phyloP scores from a whole-genome alignment of 345 rosid species.

The Sisymbrium altissimum region DNA sequence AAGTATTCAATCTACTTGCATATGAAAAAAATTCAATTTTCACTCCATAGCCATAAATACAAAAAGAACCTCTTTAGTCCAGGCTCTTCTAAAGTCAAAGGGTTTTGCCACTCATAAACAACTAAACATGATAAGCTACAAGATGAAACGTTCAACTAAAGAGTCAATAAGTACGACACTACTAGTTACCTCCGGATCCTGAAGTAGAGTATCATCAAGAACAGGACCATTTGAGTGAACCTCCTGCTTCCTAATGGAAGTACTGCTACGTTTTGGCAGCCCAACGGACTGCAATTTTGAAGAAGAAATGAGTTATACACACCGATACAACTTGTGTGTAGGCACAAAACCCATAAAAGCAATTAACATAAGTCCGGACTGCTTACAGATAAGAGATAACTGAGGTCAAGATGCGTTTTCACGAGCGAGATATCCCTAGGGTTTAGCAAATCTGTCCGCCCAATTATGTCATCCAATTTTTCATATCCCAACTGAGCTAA shows the following conservation, averaged over 20 bases:
- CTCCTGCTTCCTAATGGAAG: conserved; percentile 83
- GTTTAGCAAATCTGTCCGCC: conserved; percentile 71
- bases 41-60: not conserved
- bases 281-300: conserved; percentile 63
- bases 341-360: not conserved
- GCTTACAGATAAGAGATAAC: conserved; percentile 72
- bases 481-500: conserved; percentile 89
- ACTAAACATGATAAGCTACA: not conserved
- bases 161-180: not conserved
- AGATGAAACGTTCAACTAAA: not conserved
- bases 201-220: conserved; percentile 75
- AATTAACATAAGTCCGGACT: not conserved
- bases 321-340: conserved; percentile 2
- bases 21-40: not conserved
- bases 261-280: conserved; percentile 82
- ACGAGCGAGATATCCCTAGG: conserved; percentile 90
- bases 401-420: conserved; percentile 94
- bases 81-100: not conserved
- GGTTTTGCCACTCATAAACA: not conserved
- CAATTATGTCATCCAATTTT: conserved; percentile 87
- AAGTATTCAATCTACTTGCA: not conserved
- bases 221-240: conserved; percentile 87
- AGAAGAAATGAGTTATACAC: conserved; percentile 4
- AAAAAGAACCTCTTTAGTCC: not conserved
- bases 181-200: conserved; percentile 72